Conservation (phyloP, 768 basidiomycete species). For the Psilocybe sp. region DNA sequence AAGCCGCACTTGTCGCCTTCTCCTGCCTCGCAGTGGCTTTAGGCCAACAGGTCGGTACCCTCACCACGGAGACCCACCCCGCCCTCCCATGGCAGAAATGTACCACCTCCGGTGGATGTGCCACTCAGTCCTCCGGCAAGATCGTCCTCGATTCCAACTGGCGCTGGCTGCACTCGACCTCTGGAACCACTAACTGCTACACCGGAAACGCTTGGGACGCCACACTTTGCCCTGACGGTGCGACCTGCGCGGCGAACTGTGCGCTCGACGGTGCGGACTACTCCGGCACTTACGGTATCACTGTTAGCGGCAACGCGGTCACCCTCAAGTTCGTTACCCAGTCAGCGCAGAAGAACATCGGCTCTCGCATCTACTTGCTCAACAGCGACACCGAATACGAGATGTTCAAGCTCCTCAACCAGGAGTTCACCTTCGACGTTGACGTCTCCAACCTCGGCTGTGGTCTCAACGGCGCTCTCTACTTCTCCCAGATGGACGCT, state of each 20-base stretch:
- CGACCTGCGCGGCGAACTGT: slow-evolving; percentile 43
- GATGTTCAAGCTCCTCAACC: slow-evolving; percentile 45
- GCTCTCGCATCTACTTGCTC: slow-evolving; percentile 51
- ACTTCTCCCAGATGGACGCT: slow-evolving; percentile 55
- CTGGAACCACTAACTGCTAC: slow-evolving; percentile 44
- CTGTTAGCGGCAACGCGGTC: slow-evolving; percentile 41
- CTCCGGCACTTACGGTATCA: slow-evolving; percentile 51
- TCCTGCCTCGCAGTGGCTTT: slow-evolving; percentile 39
- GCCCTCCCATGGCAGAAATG: slow-evolving; percentile 43
- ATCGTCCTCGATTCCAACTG: slow-evolving; percentile 57
- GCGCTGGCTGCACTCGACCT: slow-evolving; percentile 48
- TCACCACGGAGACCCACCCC: slow-evolving; percentile 49
- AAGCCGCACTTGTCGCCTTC: slow-evolving; percentile 36
- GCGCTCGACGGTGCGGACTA: slow-evolving; percentile 48
- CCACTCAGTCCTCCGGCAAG: slow-evolving; percentile 26
- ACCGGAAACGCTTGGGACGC: slow-evolving; percentile 55
- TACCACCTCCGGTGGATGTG: slow-evolving; percentile 40
- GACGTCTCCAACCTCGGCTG: slow-evolving; percentile 56
- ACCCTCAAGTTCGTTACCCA: slow-evolving; percentile 48
- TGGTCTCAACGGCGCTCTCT: slow-evolving; percentile 59
- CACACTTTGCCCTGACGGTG: slow-evolving; percentile 46
- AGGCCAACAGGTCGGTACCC: slow-evolving; percentile 54
- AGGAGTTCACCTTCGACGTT: slow-evolving; percentile 63
- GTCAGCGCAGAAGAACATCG: slow-evolving; percentile 34
- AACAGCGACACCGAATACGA: slow-evolving; percentile 41